Percentiles rank a stretch among this genome's conserved stretches.
Evolutionary conservation across 257 asterid genomes (phyloP).

Genomic region (Coffea canephora): DNA sequence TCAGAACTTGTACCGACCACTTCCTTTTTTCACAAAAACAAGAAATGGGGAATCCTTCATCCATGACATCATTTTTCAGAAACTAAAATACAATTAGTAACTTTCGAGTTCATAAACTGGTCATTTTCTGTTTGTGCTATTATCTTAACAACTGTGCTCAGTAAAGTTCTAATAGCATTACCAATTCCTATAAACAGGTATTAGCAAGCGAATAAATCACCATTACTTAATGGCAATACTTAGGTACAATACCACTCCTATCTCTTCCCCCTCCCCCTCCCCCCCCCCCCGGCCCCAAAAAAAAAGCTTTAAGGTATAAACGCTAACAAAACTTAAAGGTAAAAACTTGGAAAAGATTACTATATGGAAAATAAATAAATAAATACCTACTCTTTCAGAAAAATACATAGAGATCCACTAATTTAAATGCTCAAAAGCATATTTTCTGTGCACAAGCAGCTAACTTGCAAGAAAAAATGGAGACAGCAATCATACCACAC

Average conservation of each 20-base stretch:
- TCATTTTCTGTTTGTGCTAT: neutral
- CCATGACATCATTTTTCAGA: neutral
- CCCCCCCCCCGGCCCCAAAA: too few relatives aligned
- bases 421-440: neutral
- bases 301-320: too few relatives aligned
- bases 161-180: neutral
- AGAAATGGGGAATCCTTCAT: neutral
- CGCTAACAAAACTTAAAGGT: neutral
- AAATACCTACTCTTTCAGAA: neutral
- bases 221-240: too few relatives aligned
- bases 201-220: neutral
- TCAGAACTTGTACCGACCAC: neutral
- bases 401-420: neutral
- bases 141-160: neutral
- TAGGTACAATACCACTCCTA: too few relatives aligned
- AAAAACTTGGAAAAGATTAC: neutral
- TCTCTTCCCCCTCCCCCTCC: too few relatives aligned
- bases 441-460: neutral
- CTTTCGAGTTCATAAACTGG: neutral
- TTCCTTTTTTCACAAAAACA: neutral
- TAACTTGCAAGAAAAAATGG: neutral
- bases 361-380: neutral
- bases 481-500: constrained; percentile 55
- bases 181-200: neutral
- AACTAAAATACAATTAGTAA: neutral